Evolutionary conservation across 495 filamentous ascomycete genomes (phyloP).

Genomic region (Annulohypoxylon moriforme): DNA sequence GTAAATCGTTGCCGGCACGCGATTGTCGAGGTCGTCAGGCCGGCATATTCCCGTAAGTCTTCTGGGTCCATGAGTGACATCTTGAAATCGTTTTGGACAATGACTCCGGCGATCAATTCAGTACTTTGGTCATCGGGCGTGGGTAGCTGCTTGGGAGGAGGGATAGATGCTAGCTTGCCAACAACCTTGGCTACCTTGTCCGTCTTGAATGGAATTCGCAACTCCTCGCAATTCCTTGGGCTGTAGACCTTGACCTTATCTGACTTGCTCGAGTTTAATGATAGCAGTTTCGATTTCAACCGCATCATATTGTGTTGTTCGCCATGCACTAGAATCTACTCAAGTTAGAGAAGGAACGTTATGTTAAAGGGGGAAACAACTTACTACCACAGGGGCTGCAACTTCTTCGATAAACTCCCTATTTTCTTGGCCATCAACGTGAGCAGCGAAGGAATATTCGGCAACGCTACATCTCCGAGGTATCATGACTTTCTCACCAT

Average conservation of each 20-base stretch:
- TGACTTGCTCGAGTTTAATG: conserved; percentile 82
- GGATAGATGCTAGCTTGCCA: conserved; percentile 85
- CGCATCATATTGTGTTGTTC: conserved; percentile 99
- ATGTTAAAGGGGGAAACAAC: conserved; percentile 47
- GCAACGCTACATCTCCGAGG: conserved; percentile 90
- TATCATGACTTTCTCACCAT: conserved; percentile 86
- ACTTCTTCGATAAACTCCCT: conserved; percentile 95
- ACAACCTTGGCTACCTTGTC: conserved; percentile 98
- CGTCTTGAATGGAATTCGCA: conserved; percentile 94
- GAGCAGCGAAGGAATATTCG: conserved; percentile 93
- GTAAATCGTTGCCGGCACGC: conserved; percentile 88
- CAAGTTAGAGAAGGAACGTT: conserved; percentile 40
- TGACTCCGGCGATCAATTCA: conserved; percentile 82
- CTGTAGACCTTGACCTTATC: conserved; percentile 89
- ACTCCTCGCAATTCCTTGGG: conserved; percentile 92
- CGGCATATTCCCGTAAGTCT: conserved; percentile 94
- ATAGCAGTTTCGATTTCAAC: conserved; percentile 92
- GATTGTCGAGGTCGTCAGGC: conserved; percentile 91
- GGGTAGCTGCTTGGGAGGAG: conserved; percentile 64
- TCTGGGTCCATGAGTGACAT: conserved; percentile 95
- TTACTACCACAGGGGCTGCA: conserved; percentile 87
- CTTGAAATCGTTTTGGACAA: conserved; percentile 97
- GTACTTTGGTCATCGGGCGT: conserved; percentile 47
- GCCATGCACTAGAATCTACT: conserved; percentile 91
- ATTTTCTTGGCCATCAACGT: conserved; percentile 97